Conservation (phyloP, 1,284 basidiomycete species). For the Fomitopsis pinicola region DNA sequence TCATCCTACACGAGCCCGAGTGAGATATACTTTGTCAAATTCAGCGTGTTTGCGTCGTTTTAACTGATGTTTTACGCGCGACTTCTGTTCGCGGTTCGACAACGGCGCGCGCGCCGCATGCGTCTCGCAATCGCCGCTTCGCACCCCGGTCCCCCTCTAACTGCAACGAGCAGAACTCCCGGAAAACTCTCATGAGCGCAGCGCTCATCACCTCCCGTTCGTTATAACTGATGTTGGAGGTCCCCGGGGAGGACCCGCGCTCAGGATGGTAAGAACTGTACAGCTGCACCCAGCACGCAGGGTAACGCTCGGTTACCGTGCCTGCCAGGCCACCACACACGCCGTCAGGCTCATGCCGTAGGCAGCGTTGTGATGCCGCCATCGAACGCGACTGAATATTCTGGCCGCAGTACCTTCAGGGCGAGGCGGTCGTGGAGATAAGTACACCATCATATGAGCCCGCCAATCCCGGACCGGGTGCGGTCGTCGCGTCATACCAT, state of each 20-base stretch:
- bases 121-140: not conserved
- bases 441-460: not conserved
- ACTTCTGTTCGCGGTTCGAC: not conserved
- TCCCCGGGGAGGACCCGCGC: not conserved
- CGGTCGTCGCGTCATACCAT: not conserved
- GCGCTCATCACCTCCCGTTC: not conserved
- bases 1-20: not conserved
- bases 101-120: not conserved
- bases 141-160: constrained; percentile 1
- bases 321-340: not conserved
- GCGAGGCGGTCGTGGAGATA: not conserved
- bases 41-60: not conserved
- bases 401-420: not conserved
- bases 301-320: not conserved
- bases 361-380: not conserved
- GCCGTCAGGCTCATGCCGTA: not conserved
- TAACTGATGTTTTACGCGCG: not conserved
- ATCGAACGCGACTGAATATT: not conserved
- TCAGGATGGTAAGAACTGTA: not conserved
- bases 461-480: not conserved
- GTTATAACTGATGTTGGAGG: constrained; percentile 1
- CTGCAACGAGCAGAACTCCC: not conserved
- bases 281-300: not conserved
- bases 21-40: constrained; percentile 1
- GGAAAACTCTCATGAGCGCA: not conserved